These are phyloP conservation scores for Pleurotus ostreatus DNA, from an alignment of 768 basidiomycete species.

Conservation along the genomic window DNA sequence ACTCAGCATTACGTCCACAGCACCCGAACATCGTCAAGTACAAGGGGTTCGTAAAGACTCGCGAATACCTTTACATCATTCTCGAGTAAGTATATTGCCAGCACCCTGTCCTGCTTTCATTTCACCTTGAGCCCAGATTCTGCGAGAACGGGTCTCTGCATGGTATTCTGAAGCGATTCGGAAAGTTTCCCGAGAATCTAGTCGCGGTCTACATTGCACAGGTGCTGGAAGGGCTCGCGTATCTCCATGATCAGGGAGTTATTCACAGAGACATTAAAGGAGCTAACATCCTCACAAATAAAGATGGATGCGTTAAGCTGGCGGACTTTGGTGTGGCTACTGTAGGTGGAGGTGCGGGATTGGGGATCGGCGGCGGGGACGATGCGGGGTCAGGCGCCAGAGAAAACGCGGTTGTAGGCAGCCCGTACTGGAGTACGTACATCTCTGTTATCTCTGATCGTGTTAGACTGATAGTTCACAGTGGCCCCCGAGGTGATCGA, in stretches of 20 bases:
- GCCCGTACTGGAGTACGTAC: constrained; percentile 94
- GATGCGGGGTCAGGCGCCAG: constrained; percentile 62
- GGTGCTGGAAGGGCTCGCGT: constrained; percentile 91
- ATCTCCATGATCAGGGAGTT: constrained; percentile 98
- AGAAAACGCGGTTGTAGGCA: constrained; percentile 93
- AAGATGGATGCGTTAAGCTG: constrained; percentile 97
- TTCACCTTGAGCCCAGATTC: constrained; percentile 45
- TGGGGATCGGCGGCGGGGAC: constrained; percentile 38
- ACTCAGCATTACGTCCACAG: constrained; percentile 33
- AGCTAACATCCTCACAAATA: constrained; percentile 97
- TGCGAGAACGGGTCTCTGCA: constrained; percentile 98
- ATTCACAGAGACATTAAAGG: constrained; percentile 99
- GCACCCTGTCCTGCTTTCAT: not conserved
- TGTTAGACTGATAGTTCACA: constrained; percentile 22
- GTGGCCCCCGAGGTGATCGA: constrained; percentile 99
- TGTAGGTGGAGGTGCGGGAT: constrained; percentile 1
- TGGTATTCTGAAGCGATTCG: constrained; percentile 93
- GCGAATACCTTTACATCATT: constrained; percentile 93
- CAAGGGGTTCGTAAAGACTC: constrained; percentile 95
- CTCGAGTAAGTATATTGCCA: constrained; percentile 58
- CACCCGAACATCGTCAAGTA: constrained; percentile 99
- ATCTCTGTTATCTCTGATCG: not conserved
- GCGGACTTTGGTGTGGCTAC: constrained; percentile 97
- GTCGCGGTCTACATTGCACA: constrained; percentile 97
- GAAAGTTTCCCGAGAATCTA: constrained; percentile 96